A percentile compares a stretch with the other conserved stretches of the same genome.
These are phyloP conservation scores for Anthracocystis walkeri DNA, from an alignment of 1,284 basidiomycete genomes.

Conservation along the genomic window DNA sequence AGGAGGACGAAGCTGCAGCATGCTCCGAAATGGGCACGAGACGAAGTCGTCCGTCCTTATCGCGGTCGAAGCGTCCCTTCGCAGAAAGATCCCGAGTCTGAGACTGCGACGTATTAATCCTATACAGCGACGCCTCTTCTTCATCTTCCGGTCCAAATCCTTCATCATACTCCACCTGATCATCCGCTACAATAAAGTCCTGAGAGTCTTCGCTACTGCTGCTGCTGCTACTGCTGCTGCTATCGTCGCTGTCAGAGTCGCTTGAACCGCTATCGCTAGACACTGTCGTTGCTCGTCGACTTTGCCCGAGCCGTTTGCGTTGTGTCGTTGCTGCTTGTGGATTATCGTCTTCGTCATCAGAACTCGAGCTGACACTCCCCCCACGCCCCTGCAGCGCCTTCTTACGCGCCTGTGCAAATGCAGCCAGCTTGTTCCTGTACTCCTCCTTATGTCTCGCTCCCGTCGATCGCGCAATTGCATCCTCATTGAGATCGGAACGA, in stretches of 20 bases:
- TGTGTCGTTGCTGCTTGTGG: not conserved
- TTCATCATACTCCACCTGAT: slow-evolving; percentile 42
- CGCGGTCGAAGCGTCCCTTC: slow-evolving; percentile 7
- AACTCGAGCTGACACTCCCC: slow-evolving; percentile 17
- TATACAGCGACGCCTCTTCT: not conserved
- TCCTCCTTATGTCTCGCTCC: slow-evolving; percentile 39
- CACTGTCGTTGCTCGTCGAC: not conserved
- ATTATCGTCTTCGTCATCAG: slow-evolving; percentile 7
- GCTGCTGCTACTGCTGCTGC: slow-evolving; percentile 11
- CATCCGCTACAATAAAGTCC: slow-evolving; percentile 43
- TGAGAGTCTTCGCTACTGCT: slow-evolving; percentile 19
- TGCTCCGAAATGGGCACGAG: slow-evolving; percentile 20
- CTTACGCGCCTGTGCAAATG: slow-evolving; percentile 32
- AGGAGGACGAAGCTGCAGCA: not conserved
- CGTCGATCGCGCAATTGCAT: slow-evolving; percentile 48
- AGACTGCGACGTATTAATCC: not conserved
- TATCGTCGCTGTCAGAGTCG: slow-evolving; percentile 5
- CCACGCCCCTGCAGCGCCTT: slow-evolving; percentile 24
- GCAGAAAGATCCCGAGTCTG: not conserved
- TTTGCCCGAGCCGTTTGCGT: slow-evolving; percentile 4
- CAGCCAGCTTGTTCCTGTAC: slow-evolving; percentile 35
- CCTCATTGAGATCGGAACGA: slow-evolving; percentile 48
- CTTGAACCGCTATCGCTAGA: slow-evolving; percentile 11
- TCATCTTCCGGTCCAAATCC: slow-evolving; percentile 15
- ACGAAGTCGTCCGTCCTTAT: slow-evolving; percentile 20